Evolutionary conservation across 148 eudicot species (phyloP).

Genomic region (Gaultheria prostrata): DNA sequence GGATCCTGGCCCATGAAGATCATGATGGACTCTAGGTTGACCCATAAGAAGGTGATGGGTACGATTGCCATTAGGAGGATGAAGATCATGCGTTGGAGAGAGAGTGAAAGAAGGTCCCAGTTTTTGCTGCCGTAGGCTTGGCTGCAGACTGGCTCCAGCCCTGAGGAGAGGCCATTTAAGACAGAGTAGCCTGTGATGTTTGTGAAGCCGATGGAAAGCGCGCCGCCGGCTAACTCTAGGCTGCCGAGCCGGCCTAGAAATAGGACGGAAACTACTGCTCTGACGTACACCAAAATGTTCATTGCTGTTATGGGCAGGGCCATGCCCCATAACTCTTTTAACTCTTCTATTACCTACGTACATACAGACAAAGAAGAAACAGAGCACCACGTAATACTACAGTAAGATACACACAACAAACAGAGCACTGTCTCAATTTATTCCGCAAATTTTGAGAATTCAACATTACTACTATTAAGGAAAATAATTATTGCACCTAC

Average conservation of each 20-base stretch:
- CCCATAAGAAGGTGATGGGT: conserved; percentile 72
- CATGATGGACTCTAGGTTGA: conserved; percentile 70
- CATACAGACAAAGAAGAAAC: neutral
- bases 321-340: conserved; percentile 80
- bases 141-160: conserved; percentile 85
- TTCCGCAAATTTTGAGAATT: too few relatives aligned
- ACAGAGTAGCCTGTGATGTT: conserved; percentile 97
- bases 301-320: conserved; percentile 83
- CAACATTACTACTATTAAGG: too few relatives aligned
- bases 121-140: conserved; percentile 74
- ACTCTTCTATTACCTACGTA: conserved; percentile 60
- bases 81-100: conserved; percentile 75
- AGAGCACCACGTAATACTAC: neutral
- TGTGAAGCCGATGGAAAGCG: conserved; percentile 86
- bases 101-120: conserved; percentile 52
- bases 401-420: too few relatives aligned
- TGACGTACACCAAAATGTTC: conserved; percentile 67
- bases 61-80: conserved; percentile 58
- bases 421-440: too few relatives aligned
- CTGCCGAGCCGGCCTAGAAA: conserved; percentile 85
- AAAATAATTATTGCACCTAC: too few relatives aligned
- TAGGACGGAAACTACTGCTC: conserved; percentile 73
- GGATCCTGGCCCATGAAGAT: conserved; percentile 71
- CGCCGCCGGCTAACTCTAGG: conserved; percentile 87
- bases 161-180: conserved; percentile 72